phyloP scores from a whole-genome alignment of 2,329 filamentous ascomycete species.

The Ophiognomonia clavigignenti-juglandacearum region DNA sequence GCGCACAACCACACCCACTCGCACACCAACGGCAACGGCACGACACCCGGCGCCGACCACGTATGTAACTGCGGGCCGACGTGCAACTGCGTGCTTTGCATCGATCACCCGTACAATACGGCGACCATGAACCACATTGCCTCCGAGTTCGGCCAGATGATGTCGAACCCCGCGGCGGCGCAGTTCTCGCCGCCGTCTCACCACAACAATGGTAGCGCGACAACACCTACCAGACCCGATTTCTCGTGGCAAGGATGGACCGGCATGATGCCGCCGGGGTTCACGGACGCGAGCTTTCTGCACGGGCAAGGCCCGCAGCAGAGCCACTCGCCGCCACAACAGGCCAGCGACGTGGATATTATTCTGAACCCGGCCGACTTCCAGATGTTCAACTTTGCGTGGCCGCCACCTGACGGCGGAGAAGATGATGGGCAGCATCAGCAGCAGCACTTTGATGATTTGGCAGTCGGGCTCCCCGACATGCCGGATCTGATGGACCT shows the following conservation, averaged over 20 bases:
- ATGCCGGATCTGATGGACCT: constrained; percentile 12
- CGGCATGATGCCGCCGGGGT: constrained; percentile 12
- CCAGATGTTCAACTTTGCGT: constrained; percentile 16
- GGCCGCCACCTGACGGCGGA: constrained; percentile 6
- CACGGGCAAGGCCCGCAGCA: too few species aligned
- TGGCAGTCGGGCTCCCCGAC: constrained; percentile 55
- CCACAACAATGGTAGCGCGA: constrained; percentile 9
- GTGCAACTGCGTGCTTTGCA: constrained; percentile 65
- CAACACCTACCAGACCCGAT: constrained; percentile 12
- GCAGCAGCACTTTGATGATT: constrained; percentile 36
- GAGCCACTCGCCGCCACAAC: constrained; percentile 13
- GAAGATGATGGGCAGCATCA: not conserved
- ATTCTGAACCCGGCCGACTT: constrained; percentile 17
- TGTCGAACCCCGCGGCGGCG: constrained; percentile 28
- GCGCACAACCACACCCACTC: too few species aligned
- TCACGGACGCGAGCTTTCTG: constrained; percentile 4
- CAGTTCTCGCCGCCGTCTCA: constrained; percentile 1
- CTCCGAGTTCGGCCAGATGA: constrained; percentile 16
- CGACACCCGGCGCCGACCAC: constrained; percentile 25
- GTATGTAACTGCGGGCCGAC: constrained; percentile 60
- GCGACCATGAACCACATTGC: constrained; percentile 43
- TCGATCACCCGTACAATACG: constrained; percentile 63
- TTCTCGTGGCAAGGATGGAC: constrained; percentile 9
- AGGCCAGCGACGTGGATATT: constrained; percentile 13
- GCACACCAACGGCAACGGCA: not conserved